Evolutionary conservation across 371 early-diverging fungal genomes (phyloP).

Genomic region (Umbelopsis sp.): DNA sequence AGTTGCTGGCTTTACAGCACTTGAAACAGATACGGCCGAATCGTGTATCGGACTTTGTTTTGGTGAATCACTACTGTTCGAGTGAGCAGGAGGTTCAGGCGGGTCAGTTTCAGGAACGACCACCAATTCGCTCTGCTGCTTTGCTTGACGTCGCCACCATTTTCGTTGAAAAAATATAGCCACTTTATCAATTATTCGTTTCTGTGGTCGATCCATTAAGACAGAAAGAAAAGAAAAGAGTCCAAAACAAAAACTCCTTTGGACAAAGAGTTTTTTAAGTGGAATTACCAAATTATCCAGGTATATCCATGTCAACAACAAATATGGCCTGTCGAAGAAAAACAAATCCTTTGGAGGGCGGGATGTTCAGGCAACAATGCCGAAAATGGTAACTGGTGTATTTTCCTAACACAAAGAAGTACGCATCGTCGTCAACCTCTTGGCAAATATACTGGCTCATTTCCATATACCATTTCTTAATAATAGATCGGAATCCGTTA

Average conservation of each 20-base stretch:
- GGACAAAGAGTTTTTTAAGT: neutral
- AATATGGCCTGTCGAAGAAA: conserved; percentile 4
- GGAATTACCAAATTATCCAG: neutral
- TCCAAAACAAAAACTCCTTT: neutral
- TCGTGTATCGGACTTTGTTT: neutral
- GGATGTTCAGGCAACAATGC: conserved; percentile 9
- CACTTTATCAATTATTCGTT: conserved; percentile 6
- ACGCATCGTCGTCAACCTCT: neutral
- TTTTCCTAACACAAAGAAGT: neutral
- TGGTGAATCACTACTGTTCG: neutral
- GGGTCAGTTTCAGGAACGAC: neutral
- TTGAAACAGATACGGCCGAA: conserved; percentile 9
- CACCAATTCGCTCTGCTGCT: neutral
- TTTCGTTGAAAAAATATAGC: conserved; percentile 1
- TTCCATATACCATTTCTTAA: neutral
- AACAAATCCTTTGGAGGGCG: conserved; percentile 2
- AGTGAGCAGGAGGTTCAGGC: neutral
- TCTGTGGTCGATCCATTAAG: conserved; percentile 3
- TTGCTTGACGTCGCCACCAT: neutral
- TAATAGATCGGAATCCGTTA: too few species aligned
- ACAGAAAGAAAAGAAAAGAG: neutral
- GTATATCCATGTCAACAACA: neutral
- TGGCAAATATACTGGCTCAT: neutral
- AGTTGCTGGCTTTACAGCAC: neutral
- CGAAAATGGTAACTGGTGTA: conserved; percentile 6